Evolutionary conservation across 2,329 filamentous ascomycete genomes (phyloP), one percentile per base, ranked within the genome.

Genomic region (Aspergillus sp.): DNA sequence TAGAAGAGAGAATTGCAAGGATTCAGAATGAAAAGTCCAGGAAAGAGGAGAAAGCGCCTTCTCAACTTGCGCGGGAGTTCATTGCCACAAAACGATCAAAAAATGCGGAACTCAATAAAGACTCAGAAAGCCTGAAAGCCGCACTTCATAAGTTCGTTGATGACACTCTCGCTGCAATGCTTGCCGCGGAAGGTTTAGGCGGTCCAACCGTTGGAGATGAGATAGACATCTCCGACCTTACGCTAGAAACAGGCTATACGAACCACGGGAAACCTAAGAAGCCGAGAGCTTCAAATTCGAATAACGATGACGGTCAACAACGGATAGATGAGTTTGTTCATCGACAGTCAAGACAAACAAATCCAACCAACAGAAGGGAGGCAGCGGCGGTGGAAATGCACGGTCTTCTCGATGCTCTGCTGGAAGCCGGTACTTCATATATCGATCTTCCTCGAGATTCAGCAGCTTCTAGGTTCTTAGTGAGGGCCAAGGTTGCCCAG

Each of bases 131-230:
- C 38, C 70, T 93, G 10, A 77, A 85, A 46, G 77, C 75, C 48
- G 74, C 79, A 0, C 74, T 94, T 46, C 79, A 83, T 52, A 71
- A 70, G 10, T 94, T 94, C 59, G 82, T 91, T 48, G 79, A 86
- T 51, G 71, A 80, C 39, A 77, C 80, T 36, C 74, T 94, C 1
- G 85, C 85, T 1, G 69, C 78, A 3, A 86, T 91, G 80, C 73
- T 94, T 39, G 88, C 87, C 5, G 86, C 86, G 1, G 88, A 94
- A 68, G 86, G 89, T 59, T 74, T 90, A 1, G 88, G 88, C 5
- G 88, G 88, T 0, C 88, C 88, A 0, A 83, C 89, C 7, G 86
- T 90, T 1, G 86, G 88, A 3, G 84, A 88, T 54, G 73, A 83
- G 56, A 74, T 85, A 59, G 80, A 85, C 68, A 82, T 72, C 56